Evolutionary conservation across 306 rosid species (phyloP), one percentile per base, ranked within the genome.

Genomic region (Arachis hypogaea): DNA sequence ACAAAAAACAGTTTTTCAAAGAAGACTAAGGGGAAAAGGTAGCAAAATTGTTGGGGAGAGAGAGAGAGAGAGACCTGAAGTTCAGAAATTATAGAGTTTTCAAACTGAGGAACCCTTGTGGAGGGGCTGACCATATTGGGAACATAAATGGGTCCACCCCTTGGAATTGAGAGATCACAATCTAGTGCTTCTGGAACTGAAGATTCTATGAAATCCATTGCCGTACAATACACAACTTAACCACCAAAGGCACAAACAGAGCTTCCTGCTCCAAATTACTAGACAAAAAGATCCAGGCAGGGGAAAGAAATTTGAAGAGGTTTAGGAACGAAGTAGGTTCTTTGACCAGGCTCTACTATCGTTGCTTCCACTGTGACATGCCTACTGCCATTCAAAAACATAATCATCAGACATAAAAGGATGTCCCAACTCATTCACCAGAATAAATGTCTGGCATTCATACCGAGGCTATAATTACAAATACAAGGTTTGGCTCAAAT

Each of bases 101-200:
- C 82, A 76, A 90, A 90, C 42, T 76, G 76, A 77, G 81, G 63
- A 70, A 85, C 81, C 29, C 85, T 80, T 40, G 89, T 87, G 81
- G 80, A 75, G 22, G 93, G 77, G 41, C 84, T 79, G 41, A 80
- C 85, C 79, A 87, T 63, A 59, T 87, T 93, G 28, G 95, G 71
- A 52, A 85, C 80, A 47, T 83, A 93, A 65, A 93, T 81, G 46
- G 97, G 98, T 30, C 98, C 98, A n/a, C 98, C 97, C 73, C 89
- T 85, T 0, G 90, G 93, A 46, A 85, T 36, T 14, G 86, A 79
- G 57, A 79, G 56, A 57, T 58, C 78, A 45, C 38, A 65, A 14
- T 78, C 84, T 67, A 43, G 65, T 36, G 77, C 55, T 41, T 55
- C 78, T 28, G 75, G 63, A 78, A 66, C 55, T 18, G 74, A 40